Evolutionary conservation across 2,329 filamentous ascomycete genomes (phyloP), one percentile per base, ranked within the genome.

Genomic region (Taxawa tesnikishii): DNA sequence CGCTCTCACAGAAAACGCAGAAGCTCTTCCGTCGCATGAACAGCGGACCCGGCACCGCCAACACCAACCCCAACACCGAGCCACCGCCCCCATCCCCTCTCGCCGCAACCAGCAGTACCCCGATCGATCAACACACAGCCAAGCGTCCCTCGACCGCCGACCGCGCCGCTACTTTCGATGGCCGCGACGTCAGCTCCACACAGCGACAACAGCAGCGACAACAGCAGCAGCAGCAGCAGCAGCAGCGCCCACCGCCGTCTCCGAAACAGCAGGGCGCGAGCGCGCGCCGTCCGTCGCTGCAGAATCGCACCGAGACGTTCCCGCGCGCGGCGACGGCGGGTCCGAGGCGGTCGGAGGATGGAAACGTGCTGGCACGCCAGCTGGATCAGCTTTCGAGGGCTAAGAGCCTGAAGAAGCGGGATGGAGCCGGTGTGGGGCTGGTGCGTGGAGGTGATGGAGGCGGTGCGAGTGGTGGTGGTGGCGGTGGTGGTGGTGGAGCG

Each of bases 11-110:
- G 32, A 47, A 43, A 31, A 49, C 48, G 9, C 48, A 48, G 21
- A 40, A 37, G 18, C 41, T 55, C 29, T 46, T 55, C 38, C 43
- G 51, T 21, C 50, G 51, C 14, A 43, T 50, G 34, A 51, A 44
- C 34, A 49, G 44, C 33, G 26, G 29, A 8, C 19, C 8, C 19
- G 19, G 19, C 2, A 2, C 19, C 8, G n/a, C 8, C 19, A n/a
- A n/a, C n/a, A n/a, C n/a, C n/a, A n/a, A n/a, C n/a, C n/a, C n/a
- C n/a, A n/a, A n/a, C n/a, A n/a, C n/a, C n/a, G n/a, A n/a, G n/a
- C n/a, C n/a, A n/a, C n/a, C n/a, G n/a, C n/a, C n/a, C n/a, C n/a
- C n/a, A n/a, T n/a, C n/a, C n/a, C n/a, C n/a, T n/a, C n/a, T n/a
- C n/a, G n/a, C n/a, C n/a, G n/a, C n/a, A n/a, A n/a, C n/a, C n/a